Evolutionary conservation across 1,284 basidiomycete genomes (phyloP).

Genomic region (Puccinia hordei): DNA sequence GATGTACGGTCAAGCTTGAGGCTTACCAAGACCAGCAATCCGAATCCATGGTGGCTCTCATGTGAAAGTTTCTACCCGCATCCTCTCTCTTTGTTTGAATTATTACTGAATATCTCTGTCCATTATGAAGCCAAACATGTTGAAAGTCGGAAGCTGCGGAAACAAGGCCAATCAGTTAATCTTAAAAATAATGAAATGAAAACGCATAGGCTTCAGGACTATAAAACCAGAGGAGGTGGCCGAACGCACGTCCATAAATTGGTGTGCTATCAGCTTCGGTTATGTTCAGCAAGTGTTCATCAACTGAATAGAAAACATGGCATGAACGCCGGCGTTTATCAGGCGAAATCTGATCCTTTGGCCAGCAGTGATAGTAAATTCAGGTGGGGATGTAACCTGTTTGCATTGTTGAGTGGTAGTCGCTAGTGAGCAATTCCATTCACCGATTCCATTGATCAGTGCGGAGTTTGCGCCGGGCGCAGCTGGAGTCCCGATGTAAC

Average conservation of each 20-base stretch:
- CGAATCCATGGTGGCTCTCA: slow-evolving; percentile 37
- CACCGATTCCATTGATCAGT: slow-evolving; percentile 64
- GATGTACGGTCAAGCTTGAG: no score
- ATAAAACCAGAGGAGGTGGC: background rate
- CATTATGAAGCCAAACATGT: slow-evolving; percentile 53
- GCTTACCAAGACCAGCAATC: slow-evolving; percentile 48
- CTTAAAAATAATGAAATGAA: background rate
- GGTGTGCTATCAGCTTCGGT: slow-evolving; percentile 48
- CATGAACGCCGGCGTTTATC: slow-evolving; percentile 63
- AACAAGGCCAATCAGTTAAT: background rate
- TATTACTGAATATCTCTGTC: slow-evolving; percentile 40
- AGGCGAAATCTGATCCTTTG: slow-evolving; percentile 63
- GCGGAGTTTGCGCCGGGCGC: slow-evolving; percentile 62
- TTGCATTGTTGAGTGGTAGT: slow-evolving; percentile 27
- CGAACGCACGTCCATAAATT: slow-evolving; percentile 41
- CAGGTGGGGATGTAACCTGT: slow-evolving; percentile 6
- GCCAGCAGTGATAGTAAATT: slow-evolving; percentile 42
- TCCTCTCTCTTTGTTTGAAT: slow-evolving; percentile 25
- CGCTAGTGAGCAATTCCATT: slow-evolving; percentile 45
- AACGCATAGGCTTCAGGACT: background rate
- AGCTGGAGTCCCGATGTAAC: slow-evolving; percentile 56
- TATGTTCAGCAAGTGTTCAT: slow-evolving; percentile 53
- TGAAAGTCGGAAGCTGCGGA: slow-evolving; percentile 49
- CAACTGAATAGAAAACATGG: slow-evolving; percentile 55
- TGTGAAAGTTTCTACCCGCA: slow-evolving; percentile 29